phyloP scores from a whole-genome alignment of 176 grass and related monocot species.

The Rhynchospora pubera region DNA sequence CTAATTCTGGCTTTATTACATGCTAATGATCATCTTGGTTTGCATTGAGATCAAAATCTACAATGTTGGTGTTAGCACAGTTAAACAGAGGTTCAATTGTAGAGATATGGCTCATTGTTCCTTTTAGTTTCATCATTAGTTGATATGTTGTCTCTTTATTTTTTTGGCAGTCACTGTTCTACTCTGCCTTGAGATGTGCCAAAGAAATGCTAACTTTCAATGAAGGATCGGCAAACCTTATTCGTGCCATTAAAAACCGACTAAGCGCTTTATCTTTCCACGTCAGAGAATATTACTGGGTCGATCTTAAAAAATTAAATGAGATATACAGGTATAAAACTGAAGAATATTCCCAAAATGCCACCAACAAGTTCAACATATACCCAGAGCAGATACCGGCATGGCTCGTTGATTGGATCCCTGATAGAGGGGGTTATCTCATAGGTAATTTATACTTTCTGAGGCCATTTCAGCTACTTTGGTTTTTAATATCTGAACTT shows the following conservation, averaged over 20 bases:
- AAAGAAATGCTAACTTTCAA: constrained; percentile 30
- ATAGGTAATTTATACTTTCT: constrained; percentile 26
- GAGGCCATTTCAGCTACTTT: neutral
- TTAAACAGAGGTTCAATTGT: neutral
- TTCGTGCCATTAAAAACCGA: constrained; percentile 33
- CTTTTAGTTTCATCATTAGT: constrained; percentile 3
- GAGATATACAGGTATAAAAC: constrained; percentile 45
- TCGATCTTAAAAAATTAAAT: constrained; percentile 40
- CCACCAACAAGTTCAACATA: constrained; percentile 45
- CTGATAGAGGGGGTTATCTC: constrained; percentile 34
- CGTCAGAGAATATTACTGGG: constrained; percentile 45
- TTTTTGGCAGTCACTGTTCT: constrained; percentile 33
- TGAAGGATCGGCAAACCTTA: constrained; percentile 33
- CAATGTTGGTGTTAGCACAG: neutral
- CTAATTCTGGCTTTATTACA: neutral
- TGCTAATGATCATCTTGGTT: neutral
- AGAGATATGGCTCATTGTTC: neutral
- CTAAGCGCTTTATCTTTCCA: constrained; percentile 34
- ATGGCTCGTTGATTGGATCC: constrained; percentile 40
- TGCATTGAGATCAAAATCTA: neutral
- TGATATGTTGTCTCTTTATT: neutral
- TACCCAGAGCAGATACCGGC: constrained; percentile 43
- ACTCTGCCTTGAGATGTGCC: constrained; percentile 37
- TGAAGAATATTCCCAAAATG: constrained; percentile 39
- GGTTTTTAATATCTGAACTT: neutral